Conservation (phyloP, 129 eudicot genomes). For the Helianthus annuus region HanXRQr2.0-SUNRISE NC_035439.2:84972513-84973012, state of each 20-base stretch:
- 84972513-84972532: not conserved
- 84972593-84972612: too few relatives aligned
- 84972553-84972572: too few relatives aligned
- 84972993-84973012: too few relatives aligned
- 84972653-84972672: conserved; percentile 5
- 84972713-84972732: conserved; percentile 84
- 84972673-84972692: not conserved
- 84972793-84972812: conserved; percentile 75
- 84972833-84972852: conserved; percentile 22
- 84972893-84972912: conserved; percentile 96
- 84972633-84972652: not conserved
- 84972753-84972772: conserved; percentile 82
- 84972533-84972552: not conserved
- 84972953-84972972: too few relatives aligned
- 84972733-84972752: conserved; percentile 62
- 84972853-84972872: conserved; percentile 10
- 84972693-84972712: conserved; percentile 73
- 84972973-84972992: too few relatives aligned
- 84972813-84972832: not conserved
- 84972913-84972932: conserved; percentile 92
- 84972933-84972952: too few relatives aligned
- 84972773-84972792: conserved; percentile 97
- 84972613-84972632: too few relatives aligned
- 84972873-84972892: conserved; percentile 76
- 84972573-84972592: too few relatives aligned